Evolutionary conservation across 768 basidiomycete species (phyloP).

Genomic region (Russula sp.): DNA sequence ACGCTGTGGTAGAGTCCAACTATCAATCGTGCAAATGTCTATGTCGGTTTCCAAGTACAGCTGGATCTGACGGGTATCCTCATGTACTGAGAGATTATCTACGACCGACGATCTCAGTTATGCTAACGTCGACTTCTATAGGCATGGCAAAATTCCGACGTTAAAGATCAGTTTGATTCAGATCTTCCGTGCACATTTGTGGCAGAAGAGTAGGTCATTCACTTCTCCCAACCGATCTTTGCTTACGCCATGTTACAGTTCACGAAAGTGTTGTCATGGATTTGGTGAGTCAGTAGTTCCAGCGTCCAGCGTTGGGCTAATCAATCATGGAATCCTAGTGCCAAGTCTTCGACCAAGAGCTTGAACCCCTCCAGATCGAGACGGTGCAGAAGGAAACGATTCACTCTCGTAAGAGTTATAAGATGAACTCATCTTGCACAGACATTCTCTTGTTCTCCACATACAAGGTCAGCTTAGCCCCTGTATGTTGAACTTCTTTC

Average conservation of each 20-base stretch:
- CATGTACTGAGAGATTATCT: conserved; percentile 45
- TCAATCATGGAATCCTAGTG: conserved; percentile 42
- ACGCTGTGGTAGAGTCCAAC: conserved; percentile 99
- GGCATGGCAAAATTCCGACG: conserved; percentile 98
- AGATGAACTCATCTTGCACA: conserved; percentile 99
- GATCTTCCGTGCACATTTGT: conserved; percentile 99
- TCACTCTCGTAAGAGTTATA: conserved; percentile 99
- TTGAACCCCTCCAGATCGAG: conserved; percentile 97
- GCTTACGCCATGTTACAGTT: conserved; percentile 40
- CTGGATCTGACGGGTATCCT: conserved; percentile 96
- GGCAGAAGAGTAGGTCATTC: conserved; percentile 76
- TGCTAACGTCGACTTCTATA: conserved; percentile 20
- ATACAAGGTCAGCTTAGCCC: conserved; percentile 67
- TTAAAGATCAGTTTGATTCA: conserved; percentile 99
- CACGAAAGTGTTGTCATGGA: conserved; percentile 94
- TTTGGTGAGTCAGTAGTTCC: conserved; percentile 40
- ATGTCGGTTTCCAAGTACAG: conserved; percentile 99
- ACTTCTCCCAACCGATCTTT: conserved; percentile 26
- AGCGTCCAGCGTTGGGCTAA: background rate
- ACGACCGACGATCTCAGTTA: background rate
- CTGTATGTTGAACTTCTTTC: no score
- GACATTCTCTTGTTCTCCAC: conserved; percentile 97
- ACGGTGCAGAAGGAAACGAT: conserved; percentile 99
- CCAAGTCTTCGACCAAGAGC: conserved; percentile 98
- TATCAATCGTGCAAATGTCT: conserved; percentile 98